Conservation (phyloP, 108 stramenopile genomes). For the Fistulifera pelliculosa region DNA sequence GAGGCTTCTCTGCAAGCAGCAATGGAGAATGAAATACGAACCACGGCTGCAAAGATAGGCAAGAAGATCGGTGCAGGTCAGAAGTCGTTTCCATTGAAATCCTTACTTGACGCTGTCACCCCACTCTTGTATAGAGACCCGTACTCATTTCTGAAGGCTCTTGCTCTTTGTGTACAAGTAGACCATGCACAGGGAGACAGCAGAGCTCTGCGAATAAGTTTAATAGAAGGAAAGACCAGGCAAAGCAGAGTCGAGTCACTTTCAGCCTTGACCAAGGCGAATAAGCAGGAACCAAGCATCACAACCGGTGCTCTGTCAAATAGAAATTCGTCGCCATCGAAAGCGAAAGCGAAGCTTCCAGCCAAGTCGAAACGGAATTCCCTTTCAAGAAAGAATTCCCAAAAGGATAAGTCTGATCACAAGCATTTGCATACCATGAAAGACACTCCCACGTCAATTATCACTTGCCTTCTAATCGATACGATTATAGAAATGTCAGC, state of each 20-base stretch:
- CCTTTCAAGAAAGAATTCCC: neutral
- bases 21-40: constrained; percentile 89
- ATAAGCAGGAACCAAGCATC: neutral
- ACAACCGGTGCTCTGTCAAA: neutral
- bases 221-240: neutral
- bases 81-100: constrained; percentile 27
- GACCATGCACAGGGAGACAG: constrained; percentile 5
- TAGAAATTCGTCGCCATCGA: neutral
- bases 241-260: neutral
- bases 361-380: neutral
- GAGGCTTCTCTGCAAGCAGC: constrained; percentile 68
- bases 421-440: constrained; percentile 4
- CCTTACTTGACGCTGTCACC: constrained; percentile 47
- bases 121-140: constrained; percentile 74
- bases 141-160: constrained; percentile 53
- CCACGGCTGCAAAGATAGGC: constrained; percentile 40
- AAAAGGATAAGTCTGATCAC: constrained; percentile 8
- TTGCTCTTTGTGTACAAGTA: constrained; percentile 44
- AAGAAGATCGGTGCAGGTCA: constrained; percentile 37
- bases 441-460: constrained; percentile 33
- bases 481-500: constrained; percentile 22
- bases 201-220: too few relatives aligned
- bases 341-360: neutral
- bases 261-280: neutral
- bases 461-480: constrained; percentile 43